Evolutionary conservation across 1,284 basidiomycete genomes (phyloP).

Genomic region (Rhizoctonia solani): DNA sequence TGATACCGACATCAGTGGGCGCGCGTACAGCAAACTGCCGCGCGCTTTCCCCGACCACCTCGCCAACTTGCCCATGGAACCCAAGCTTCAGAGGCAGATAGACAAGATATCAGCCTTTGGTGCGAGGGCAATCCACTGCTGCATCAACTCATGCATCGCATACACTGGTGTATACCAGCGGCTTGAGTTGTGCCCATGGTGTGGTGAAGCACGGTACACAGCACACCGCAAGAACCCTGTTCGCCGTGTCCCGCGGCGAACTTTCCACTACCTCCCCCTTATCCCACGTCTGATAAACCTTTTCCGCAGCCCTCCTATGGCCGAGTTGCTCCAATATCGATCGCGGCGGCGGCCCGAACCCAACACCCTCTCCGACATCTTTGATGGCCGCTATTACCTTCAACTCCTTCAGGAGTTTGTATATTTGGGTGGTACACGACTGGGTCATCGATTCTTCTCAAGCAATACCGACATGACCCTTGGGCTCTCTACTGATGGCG

Average conservation of each 20-base stretch:
- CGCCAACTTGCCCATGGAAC: not conserved
- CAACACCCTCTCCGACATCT: slow-evolving; percentile 26
- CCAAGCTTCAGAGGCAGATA: not conserved
- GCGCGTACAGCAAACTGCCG: slow-evolving; percentile 10
- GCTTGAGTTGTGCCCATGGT: slow-evolving; percentile 30
- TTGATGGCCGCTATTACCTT: slow-evolving; percentile 25
- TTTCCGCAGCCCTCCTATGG: too few species aligned
- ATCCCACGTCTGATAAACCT: too few species aligned
- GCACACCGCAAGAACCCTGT: not conserved
- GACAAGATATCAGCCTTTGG: not conserved
- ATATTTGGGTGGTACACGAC: not conserved
- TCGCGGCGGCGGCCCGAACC: not conserved
- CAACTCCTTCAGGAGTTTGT: not conserved
- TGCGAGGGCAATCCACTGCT: slow-evolving; percentile 30
- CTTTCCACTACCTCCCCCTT: too few species aligned
- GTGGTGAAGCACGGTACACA: slow-evolving; percentile 26
- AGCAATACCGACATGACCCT: slow-evolving; percentile 10
- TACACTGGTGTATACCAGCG: slow-evolving; percentile 29
- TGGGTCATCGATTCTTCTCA: slow-evolving; percentile 29
- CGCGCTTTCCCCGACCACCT: slow-evolving; percentile 7
- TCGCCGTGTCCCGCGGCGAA: not conserved
- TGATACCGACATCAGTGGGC: slow-evolving; percentile 17
- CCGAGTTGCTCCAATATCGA: not conserved
- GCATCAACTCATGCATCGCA: slow-evolving; percentile 34
- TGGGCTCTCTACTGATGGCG: slow-evolving; percentile 16